Conservation (phyloP, 192 early-diverging fungal species). For the Pilaira anomala region DNA sequence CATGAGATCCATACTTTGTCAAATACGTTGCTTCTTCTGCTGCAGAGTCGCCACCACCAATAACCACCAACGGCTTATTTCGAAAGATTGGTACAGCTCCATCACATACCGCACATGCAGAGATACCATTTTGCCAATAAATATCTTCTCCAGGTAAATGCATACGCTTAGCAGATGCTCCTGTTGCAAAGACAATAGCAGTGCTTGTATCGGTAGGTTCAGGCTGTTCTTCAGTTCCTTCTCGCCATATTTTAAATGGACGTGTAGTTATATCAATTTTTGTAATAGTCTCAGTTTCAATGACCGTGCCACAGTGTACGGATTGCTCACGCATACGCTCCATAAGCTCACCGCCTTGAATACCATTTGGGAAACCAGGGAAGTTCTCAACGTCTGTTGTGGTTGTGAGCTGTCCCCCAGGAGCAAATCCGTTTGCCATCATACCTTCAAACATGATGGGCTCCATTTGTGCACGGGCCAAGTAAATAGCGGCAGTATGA, state of each 20-base stretch:
- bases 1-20: constrained; percentile 93
- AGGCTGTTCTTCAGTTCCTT: constrained; percentile 71
- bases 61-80: constrained; percentile 90
- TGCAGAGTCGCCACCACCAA: constrained; percentile 96
- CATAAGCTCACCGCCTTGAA: constrained; percentile 83
- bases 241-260: constrained; percentile 87
- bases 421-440: constrained; percentile 80
- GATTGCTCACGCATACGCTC: constrained; percentile 86
- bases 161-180: constrained; percentile 94
- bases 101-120: constrained; percentile 98
- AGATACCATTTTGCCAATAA: constrained; percentile 98
- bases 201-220: constrained; percentile 75
- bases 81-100: constrained; percentile 98
- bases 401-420: constrained; percentile 78
- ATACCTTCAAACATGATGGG: constrained; percentile 97
- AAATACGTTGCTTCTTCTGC: constrained; percentile 97
- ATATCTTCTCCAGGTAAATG: constrained; percentile 84
- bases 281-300: constrained; percentile 89
- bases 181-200: constrained; percentile 94
- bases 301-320: constrained; percentile 77
- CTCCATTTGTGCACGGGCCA: constrained; percentile 88
- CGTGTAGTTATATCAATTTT: constrained; percentile 73
- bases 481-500: constrained; percentile 96
- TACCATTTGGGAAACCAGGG: constrained; percentile 91
- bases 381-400: constrained; percentile 97